phyloP scores from a whole-genome alignment of 2,329 filamentous ascomycete species.

The Penicillium sp. region DNA sequence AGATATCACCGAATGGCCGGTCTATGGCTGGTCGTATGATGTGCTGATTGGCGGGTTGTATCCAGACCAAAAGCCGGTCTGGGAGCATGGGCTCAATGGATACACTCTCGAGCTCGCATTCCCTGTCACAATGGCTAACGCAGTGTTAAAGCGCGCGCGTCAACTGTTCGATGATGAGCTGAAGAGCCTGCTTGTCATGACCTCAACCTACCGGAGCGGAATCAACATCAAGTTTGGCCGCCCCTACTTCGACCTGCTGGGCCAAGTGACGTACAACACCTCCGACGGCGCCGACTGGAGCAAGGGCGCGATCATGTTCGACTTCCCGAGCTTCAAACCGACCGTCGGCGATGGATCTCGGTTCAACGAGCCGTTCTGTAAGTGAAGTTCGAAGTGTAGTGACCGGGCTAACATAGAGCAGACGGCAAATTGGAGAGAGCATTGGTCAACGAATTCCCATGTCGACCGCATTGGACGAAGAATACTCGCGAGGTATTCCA shows the following conservation, averaged over 20 bases:
- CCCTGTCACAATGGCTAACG: conserved; percentile 15
- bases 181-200: conserved; percentile 18
- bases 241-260: conserved; percentile 19
- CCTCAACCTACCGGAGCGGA: conserved; percentile 20
- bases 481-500: conserved; percentile 20
- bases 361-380: conserved; percentile 22
- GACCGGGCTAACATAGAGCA: background rate
- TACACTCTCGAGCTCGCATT: conserved; percentile 20
- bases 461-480: conserved; percentile 22
- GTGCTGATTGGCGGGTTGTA: conserved; percentile 20
- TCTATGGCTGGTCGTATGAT: conserved; percentile 23
- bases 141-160: conserved; percentile 16
- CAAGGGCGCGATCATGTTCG: conserved; percentile 21
- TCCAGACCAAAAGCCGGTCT: conserved; percentile 19
- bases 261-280: conserved; percentile 20
- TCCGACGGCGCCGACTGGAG: conserved; percentile 21
- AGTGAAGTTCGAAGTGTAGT: background rate
- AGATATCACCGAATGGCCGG: conserved; percentile 16
- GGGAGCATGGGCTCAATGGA: conserved; percentile 18
- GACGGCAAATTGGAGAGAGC: conserved; percentile 10
- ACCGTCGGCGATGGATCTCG: conserved; percentile 9
- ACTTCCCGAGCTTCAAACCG: conserved; percentile 20
- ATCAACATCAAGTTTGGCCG: conserved; percentile 24
- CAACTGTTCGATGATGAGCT: conserved; percentile 19
- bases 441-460: conserved; percentile 18